Percentiles rank a stretch among this genome's conserved stretches.
phyloP scores from a whole-genome alignment of 2,329 filamentous ascomycete species.

The Aspergillus neotritici region DNA sequence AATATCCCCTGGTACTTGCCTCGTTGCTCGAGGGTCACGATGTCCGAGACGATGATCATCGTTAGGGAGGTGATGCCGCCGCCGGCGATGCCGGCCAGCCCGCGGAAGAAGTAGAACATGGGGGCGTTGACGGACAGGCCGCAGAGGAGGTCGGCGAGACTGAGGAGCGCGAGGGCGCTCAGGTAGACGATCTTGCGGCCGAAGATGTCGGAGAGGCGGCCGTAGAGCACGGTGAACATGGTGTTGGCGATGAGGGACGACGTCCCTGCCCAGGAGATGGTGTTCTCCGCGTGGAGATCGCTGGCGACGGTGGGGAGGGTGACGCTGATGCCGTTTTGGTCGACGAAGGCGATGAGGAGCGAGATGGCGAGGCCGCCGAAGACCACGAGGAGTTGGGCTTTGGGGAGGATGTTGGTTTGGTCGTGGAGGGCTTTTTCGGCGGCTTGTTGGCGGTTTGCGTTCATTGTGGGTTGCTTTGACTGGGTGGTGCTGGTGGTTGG shows the following conservation, averaged over 20 bases:
- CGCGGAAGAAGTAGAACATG: slow-evolving; percentile 59
- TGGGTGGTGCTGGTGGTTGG: slow-evolving; percentile 2
- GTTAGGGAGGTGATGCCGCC: slow-evolving; percentile 56
- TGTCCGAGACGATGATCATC: slow-evolving; percentile 59
- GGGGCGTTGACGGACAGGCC: slow-evolving; percentile 51
- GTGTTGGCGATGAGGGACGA: slow-evolving; percentile 63
- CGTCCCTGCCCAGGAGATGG: slow-evolving; percentile 66
- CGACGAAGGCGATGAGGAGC: slow-evolving; percentile 52
- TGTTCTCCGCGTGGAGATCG: slow-evolving; percentile 41
- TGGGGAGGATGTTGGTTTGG: slow-evolving; percentile 54
- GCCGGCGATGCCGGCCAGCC: slow-evolving; percentile 55
- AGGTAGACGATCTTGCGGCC: slow-evolving; percentile 57
- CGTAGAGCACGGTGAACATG: slow-evolving; percentile 60
- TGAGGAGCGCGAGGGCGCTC: slow-evolving; percentile 48
- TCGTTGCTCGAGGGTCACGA: slow-evolving; percentile 54
- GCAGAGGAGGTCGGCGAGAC: slow-evolving; percentile 55
- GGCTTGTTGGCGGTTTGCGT: slow-evolving; percentile 28
- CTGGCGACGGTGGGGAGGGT: slow-evolving; percentile 50
- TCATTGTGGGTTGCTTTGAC: slow-evolving; percentile 18
- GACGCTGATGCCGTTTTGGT: slow-evolving; percentile 53
- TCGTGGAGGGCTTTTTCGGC: slow-evolving; percentile 48
- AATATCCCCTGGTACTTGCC: slow-evolving; percentile 51
- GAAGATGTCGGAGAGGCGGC: slow-evolving; percentile 56
- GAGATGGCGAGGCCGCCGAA: slow-evolving; percentile 50
- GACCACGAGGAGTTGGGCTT: slow-evolving; percentile 42